These are phyloP conservation scores for Fusarium bactridioides DNA, from an alignment of 2,329 filamentous ascomycete genomes.

Conservation along the genomic window DNA sequence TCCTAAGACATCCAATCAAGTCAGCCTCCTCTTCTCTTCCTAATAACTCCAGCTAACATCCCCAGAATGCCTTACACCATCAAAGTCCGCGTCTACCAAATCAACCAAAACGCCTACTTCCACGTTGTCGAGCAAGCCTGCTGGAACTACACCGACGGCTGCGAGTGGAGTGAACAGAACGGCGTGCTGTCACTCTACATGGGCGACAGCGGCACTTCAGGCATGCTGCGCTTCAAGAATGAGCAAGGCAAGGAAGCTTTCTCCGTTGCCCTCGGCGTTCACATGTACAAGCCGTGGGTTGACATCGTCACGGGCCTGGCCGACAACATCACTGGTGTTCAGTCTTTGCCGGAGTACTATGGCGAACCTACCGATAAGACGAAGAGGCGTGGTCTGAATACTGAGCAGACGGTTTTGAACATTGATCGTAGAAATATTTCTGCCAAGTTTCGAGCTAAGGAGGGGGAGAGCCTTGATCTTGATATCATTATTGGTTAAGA, in stretches of 20 bases:
- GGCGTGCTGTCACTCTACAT: slow-evolving; percentile 17
- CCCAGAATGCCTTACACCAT: slow-evolving; percentile 31
- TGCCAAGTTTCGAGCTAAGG: slow-evolving; percentile 18
- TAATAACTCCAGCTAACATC: rapidly evolving
- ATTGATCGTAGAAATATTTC: slow-evolving; percentile 23
- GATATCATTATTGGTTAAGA: slow-evolving; percentile 24
- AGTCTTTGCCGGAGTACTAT: slow-evolving; percentile 34
- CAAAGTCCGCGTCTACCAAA: slow-evolving; percentile 35
- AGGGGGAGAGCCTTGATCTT: slow-evolving; percentile 32
- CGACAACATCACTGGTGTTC: slow-evolving; percentile 25
- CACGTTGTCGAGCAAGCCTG: slow-evolving; percentile 26
- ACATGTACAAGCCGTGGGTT: slow-evolving; percentile 35
- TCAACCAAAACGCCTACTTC: slow-evolving; percentile 32
- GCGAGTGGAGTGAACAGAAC: slow-evolving; percentile 17
- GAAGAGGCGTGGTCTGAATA: not conserved
- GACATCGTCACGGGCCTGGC: slow-evolving; percentile 27
- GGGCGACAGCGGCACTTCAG: slow-evolving; percentile 29
- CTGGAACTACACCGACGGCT: slow-evolving; percentile 34
- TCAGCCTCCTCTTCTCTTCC: not conserved
- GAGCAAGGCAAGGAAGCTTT: slow-evolving; percentile 32
- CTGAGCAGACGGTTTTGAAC: slow-evolving; percentile 28
- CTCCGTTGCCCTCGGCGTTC: slow-evolving; percentile 28
- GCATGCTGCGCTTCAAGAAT: slow-evolving; percentile 34
- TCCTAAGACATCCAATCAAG: not conserved
- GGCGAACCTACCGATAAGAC: slow-evolving; percentile 11